Evolutionary conservation across 202 grass and related monocot genomes (phyloP), one percentile per base, ranked within the genome.

Genomic region (Digitaria exilis): DNA sequence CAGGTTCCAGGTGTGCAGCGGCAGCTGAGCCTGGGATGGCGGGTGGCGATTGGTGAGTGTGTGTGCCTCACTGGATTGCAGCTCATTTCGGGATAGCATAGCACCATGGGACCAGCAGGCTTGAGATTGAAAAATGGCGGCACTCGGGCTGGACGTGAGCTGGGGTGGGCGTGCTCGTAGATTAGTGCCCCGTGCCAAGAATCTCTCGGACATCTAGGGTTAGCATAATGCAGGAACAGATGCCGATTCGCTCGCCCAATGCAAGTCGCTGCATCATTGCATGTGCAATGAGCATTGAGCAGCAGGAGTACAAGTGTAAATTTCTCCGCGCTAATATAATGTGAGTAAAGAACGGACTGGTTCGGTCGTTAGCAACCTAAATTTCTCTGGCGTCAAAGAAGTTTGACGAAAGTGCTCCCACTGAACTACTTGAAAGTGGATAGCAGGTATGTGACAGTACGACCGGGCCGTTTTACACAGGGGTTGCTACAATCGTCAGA

Each of bases 191-290:
- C 34, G 62, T 84, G 80, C 80, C 62, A 30, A 75, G 80, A 84
- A 90, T 87, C 88, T 62, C 1, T 84, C 2, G 75, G 88, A 87
- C 88, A 87, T 52, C 25, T 15, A 10, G 67, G 31, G 66, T 90
- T 86, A 83, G 69, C 81, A 84, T 76, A 84, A 50, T 8, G 19
- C 9, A 34, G 30, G 78, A 83, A 58, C 57, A 77, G 74, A 69
- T 70, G 10, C 50, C 65, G 84, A 79, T 86, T 75, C 83, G 57
- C 30, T 17, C 63, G 19, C 19, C 49, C 0, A 25, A 42, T n/a
- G n/a, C n/a, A 3, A 12, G 48, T 29, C 21, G n/a, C 63, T 59
- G 65, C 86, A 74, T 22, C 21, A 22, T 24, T n/a, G 44, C 44
- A 46, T 46, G 44, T 46, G 44, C 44, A 15, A 48, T 79, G 67